These are phyloP conservation scores for Thozetella sp. DNA, from an alignment of 495 filamentous ascomycete species.

Conservation along the genomic window DNA sequence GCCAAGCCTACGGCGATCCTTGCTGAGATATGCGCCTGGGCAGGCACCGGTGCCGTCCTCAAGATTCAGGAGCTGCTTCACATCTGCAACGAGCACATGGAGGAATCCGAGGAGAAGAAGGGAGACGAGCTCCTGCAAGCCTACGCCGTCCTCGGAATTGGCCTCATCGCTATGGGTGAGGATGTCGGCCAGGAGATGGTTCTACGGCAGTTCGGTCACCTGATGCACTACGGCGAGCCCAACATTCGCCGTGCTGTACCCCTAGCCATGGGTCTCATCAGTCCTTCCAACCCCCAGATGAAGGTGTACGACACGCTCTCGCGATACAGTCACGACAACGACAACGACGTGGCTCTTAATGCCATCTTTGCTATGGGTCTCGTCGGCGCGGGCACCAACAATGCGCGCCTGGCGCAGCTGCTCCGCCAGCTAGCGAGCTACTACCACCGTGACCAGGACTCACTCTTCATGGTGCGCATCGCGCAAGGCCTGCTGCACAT, in stretches of 20 bases:
- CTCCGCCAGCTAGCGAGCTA: constrained; percentile 94
- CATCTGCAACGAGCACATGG: constrained; percentile 96
- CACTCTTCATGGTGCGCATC: constrained; percentile 98
- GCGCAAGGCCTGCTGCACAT: constrained; percentile 97
- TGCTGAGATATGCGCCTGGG: constrained; percentile 95
- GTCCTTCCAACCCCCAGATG: constrained; percentile 98
- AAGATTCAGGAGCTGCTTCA: constrained; percentile 96
- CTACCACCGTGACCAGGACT: constrained; percentile 94
- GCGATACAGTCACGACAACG: constrained; percentile 98
- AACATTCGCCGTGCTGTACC: constrained; percentile 97
- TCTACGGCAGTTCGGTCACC: constrained; percentile 91
- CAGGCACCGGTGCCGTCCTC: constrained; percentile 92
- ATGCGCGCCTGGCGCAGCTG: constrained; percentile 92
- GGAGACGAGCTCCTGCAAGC: constrained; percentile 91
- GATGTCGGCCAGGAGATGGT: constrained; percentile 99
- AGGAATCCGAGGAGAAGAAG: constrained; percentile 88
- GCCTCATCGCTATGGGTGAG: constrained; percentile 96
- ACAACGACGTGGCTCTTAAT: constrained; percentile 97
- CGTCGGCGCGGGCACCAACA: constrained; percentile 95
- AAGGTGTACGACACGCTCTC: constrained; percentile 99
- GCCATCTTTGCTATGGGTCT: constrained; percentile 99
- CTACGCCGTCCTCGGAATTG: constrained; percentile 93
- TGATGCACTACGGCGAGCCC: constrained; percentile 98
- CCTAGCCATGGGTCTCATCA: constrained; percentile 95
- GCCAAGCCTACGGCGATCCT: constrained; percentile 87